These are phyloP conservation scores for Chlorophyllum brunneum DNA, from an alignment of 768 basidiomycete genomes.

Conservation along the genomic window DNA sequence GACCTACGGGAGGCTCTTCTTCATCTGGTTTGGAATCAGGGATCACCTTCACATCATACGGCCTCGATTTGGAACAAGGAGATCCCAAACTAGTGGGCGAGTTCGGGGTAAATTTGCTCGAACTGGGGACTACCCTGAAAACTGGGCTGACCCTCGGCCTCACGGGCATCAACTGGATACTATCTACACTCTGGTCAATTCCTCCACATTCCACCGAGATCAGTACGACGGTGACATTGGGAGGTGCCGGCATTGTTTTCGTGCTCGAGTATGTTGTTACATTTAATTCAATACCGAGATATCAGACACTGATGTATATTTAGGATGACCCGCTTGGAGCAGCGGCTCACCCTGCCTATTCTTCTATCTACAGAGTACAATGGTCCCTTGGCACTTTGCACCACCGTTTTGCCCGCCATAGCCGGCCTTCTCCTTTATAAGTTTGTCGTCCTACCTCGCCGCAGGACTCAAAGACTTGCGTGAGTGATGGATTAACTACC, in stretches of 20 bases:
- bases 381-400: conserved; percentile 43
- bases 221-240: conserved; percentile 33
- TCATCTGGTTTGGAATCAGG: conserved; percentile 25
- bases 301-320: conserved; percentile 12
- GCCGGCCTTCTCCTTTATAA: conserved; percentile 51
- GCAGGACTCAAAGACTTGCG: conserved; percentile 49
- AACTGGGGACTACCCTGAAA: conserved; percentile 53
- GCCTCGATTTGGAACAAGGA: conserved; percentile 6
- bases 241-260: conserved; percentile 44
- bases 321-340: conserved; percentile 55
- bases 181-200: conserved; percentile 10
- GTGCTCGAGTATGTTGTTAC: conserved; percentile 49
- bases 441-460: conserved; percentile 52
- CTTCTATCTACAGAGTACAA: conserved; percentile 48
- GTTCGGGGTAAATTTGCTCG: conserved; percentile 46
- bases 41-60: conserved; percentile 32
- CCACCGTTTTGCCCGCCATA: conserved; percentile 52
- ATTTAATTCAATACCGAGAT: background rate
- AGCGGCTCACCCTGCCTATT: conserved; percentile 55
- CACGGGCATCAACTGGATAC: conserved; percentile 28
- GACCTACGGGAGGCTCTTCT: conserved; percentile 17
- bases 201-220: conserved; percentile 9
- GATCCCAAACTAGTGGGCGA: conserved; percentile 46
- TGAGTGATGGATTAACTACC: conserved; percentile 25
- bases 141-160: conserved; percentile 46